Base-by-base conservation (phyloP, 2,329 filamentous ascomycete genomes). In the Colletotrichum tropicale region DNA sequence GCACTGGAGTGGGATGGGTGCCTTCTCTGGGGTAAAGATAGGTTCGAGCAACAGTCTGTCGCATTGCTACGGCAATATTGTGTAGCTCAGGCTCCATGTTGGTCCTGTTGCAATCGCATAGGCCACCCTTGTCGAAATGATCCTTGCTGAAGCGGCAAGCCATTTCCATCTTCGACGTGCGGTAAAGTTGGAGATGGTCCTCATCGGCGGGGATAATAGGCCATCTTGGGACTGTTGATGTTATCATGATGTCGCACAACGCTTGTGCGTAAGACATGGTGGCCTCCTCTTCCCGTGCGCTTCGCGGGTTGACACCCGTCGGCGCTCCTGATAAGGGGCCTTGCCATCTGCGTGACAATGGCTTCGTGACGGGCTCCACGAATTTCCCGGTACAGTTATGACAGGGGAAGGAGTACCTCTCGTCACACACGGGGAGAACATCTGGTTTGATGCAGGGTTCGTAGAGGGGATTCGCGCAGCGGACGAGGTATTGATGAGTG, bases 391-490 rank as follows among this genome's bases (percentile, higher is more conserved):
- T 61, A n/a, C 69, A 77, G 12, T 13, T 18, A 18, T 66, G 70
- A 7, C 76, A 77, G 18, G 70, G 30, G 1, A 26, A 24, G 9
- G 61, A n/a, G 38, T 73, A 77, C 5, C 13, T 16, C 15, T 70
- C 64, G 6, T 13, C 30, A 21, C 52, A 8, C 9, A 15, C 5
- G 48, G 18, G 8, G 3, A 77, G 69, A 7, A 70, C 74, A 8
- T 26, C 43, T 8, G 21, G 13, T 6, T 16, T 21, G 60, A 76
- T 56, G 30, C 76, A 77, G 6, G 48, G 34, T 26, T 26, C 28
- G n/a, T 76, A 75, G 30, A 34, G 34, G 13, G 73, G 73, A 52
- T 70, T 77, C 21, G 76, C 74, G 61, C 76, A 77, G 26, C 74
- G 69, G 13, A 66, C 21, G 21, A 77, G 30, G 30, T 74, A 74